Evolutionary conservation across 2,329 filamentous ascomycete species (phyloP).

Genomic region (Aspergillus oerlinghausenensis): DNA sequence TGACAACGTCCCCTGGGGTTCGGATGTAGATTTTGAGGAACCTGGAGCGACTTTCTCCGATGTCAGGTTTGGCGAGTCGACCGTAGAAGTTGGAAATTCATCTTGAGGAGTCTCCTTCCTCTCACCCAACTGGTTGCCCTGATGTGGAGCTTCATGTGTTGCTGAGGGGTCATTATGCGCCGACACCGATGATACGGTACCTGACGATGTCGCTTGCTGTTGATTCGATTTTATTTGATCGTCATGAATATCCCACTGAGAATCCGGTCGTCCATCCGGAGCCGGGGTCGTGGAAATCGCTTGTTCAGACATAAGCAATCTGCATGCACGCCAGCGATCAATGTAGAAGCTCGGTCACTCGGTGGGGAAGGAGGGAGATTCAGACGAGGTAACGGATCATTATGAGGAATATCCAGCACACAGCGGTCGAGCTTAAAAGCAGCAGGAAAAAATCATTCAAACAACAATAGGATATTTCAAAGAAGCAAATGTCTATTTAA

Average conservation of each 20-base stretch:
- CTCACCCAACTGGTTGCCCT: conserved; percentile 7
- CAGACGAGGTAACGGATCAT: conserved; percentile 23
- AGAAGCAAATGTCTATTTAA: neutral
- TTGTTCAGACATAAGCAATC: conserved; percentile 40
- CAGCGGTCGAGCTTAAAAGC: neutral
- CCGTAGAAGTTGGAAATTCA: conserved; percentile 1
- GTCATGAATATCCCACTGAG: conserved; percentile 14
- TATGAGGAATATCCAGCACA: conserved; percentile 9
- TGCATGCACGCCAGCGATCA: conserved; percentile 31
- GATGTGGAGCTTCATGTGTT: conserved; percentile 1
- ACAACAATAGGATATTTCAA: neutral
- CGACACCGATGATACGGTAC: conserved; percentile 13
- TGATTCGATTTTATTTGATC: conserved; percentile 15
- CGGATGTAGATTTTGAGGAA: conserved; percentile 8
- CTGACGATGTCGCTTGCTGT: conserved; percentile 19
- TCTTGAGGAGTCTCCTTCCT: conserved; percentile 12
- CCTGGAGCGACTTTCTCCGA: conserved; percentile 7
- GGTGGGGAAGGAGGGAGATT: conserved; percentile 13
- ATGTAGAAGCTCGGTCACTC: conserved; percentile 6
- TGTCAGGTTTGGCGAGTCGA: conserved; percentile 3
- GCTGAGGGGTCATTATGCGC: conserved; percentile 16
- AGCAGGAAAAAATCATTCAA: neutral
- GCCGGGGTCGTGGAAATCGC: conserved; percentile 21
- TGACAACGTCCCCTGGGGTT: conserved; percentile 21
- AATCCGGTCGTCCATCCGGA: conserved; percentile 21